Percentiles rank a stretch among this genome's conserved stretches.
phyloP scores from a whole-genome alignment of 176 grass and related monocot species.

The Phyllostachys edulis region DNA sequence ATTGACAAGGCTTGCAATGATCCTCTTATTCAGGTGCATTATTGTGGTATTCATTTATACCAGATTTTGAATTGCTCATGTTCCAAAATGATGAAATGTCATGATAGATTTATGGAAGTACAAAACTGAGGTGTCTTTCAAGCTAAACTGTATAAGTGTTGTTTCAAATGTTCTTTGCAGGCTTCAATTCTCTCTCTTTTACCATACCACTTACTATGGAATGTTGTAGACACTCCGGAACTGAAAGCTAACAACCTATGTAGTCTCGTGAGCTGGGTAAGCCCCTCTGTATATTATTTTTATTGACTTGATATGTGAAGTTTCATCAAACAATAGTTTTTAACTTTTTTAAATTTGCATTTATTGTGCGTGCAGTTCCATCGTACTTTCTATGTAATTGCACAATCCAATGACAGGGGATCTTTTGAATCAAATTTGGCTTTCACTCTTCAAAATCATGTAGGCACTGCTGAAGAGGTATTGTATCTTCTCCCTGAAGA shows the following conservation, averaged over 20 bases:
- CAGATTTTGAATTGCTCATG: background rate
- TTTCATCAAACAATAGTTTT: background rate
- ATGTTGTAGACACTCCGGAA: slow-evolving; percentile 53
- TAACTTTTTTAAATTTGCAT: slow-evolving; percentile 28
- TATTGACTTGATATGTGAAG: background rate
- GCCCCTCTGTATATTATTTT: background rate
- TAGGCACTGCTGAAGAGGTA: slow-evolving; percentile 92
- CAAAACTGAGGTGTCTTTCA: slow-evolving; percentile 10
- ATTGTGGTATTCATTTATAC: slow-evolving; percentile 16
- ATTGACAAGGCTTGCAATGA: slow-evolving; percentile 84
- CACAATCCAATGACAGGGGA: slow-evolving; percentile 49
- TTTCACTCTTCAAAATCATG: slow-evolving; percentile 71
- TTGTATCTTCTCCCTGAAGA: background rate
- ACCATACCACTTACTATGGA: slow-evolving; percentile 57
- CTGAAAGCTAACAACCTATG: slow-evolving; percentile 54
- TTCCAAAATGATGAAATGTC: slow-evolving; percentile 11
- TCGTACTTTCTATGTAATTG: slow-evolving; percentile 63
- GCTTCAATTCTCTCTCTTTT: slow-evolving; percentile 90
- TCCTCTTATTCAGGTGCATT: slow-evolving; percentile 85
- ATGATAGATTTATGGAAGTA: background rate
- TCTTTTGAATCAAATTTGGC: slow-evolving; percentile 85
- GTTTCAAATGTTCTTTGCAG: slow-evolving; percentile 50
- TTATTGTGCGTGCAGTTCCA: slow-evolving; percentile 68
- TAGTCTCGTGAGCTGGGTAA: slow-evolving; percentile 86
- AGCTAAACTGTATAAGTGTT: background rate